Evolutionary conservation across 306 rosid species (phyloP), one percentile per base, ranked within the genome.

Genomic region (Vigna nakashimae): DNA sequence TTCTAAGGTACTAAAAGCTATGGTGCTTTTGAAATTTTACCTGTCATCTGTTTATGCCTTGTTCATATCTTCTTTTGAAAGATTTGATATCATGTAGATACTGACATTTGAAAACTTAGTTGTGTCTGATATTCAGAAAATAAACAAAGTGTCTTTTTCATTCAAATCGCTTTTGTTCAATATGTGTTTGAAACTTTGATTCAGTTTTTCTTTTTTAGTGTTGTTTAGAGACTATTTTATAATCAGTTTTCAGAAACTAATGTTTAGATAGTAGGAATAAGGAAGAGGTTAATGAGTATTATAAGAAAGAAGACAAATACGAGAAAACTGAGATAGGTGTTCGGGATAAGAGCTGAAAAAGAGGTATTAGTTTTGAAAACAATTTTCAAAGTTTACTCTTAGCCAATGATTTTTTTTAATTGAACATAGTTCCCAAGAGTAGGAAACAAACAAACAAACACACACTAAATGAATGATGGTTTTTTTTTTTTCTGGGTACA

Each of bases 1-100:
- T 46, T 86, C 97, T 2, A 86, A 89, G 97, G 98, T 94, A 76
- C 69, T 69, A 46, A 58, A 77, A 4, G 45, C 43, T 20, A 15
- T 22, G 32, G 55, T 38, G 56, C 42, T 28, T 59, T 46, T 40
- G 65, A 55, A 46, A 71, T 49, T 62, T 28, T 9, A 3, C 49
- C 26, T 66, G 14, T 30, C 77, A 53, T 68, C 20, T 63, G 46
- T 52, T 55, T 43, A 60, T 49, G 26, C 58, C 38, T 66, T 56
- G 56, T 49, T 74, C 11, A 16, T 26, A 50, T 76, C 26, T 70
- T 56, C 17, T 65, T 73, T 15, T 53, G 4, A n/a, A 67, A 46
- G 1, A 9, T 69, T 78, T 49, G 26, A 60, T 36, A 62, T 51
- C 15, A 38, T 63, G 5, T 63, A 62, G 49, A 43, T 26, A 71